Conservation (phyloP, 2,329 filamentous ascomycete genomes). For the Botrytis fabae region DNA sequence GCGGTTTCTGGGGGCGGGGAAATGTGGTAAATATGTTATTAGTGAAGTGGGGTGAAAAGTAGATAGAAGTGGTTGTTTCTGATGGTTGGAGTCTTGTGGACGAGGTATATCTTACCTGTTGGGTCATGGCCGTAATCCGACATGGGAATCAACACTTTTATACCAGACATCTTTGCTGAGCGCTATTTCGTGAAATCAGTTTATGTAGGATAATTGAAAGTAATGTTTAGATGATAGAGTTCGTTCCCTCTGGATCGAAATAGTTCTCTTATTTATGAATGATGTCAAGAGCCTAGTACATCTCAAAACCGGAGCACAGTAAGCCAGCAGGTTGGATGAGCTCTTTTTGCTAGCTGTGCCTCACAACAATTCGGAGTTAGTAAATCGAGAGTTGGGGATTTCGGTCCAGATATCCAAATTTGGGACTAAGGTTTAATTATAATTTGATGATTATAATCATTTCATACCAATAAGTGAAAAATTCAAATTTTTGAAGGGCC, state of each 20-base stretch:
- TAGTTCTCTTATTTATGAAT: not conserved
- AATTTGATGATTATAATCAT: not conserved
- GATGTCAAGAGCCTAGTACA: not conserved
- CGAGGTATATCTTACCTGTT: conserved; percentile 45
- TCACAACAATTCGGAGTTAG: not conserved
- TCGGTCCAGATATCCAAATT: not conserved
- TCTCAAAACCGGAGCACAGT: not conserved
- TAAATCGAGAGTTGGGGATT: not conserved
- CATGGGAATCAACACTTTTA: conserved; percentile 51
- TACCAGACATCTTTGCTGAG: not conserved
- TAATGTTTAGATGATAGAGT: fast-evolving
- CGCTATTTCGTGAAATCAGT: not conserved
- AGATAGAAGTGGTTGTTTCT: not conserved
- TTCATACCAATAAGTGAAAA: too few relatives aligned
- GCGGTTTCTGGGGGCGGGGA: conserved; percentile 47
- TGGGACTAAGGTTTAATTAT: not conserved
- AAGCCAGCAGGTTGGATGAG: not conserved
- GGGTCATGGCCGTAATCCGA: conserved; percentile 57
- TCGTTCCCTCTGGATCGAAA: not conserved
- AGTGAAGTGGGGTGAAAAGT: not conserved
- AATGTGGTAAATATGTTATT: not conserved
- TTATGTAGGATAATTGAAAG: not conserved
- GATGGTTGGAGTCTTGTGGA: not conserved
- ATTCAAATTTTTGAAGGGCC: not conserved
- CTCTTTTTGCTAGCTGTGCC: not conserved